A percentile compares a stretch with the other conserved stretches of the same genome.
Conservation (phyloP, 257 asterid genomes). For the Verbascum thapsus region DNA sequence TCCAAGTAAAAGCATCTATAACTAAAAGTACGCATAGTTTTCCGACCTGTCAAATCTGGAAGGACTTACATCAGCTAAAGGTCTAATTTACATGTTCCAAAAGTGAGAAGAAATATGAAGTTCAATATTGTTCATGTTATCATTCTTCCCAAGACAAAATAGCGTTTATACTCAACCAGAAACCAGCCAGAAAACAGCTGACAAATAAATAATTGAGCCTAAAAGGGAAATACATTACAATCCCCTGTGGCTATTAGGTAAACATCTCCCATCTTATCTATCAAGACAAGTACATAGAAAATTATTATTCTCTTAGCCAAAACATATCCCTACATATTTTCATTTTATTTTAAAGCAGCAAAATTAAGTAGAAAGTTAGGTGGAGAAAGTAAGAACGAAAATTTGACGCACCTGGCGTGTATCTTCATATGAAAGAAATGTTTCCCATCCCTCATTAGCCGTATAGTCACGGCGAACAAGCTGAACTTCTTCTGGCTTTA, state of each 20-base stretch:
- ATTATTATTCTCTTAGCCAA: not conserved
- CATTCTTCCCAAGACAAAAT: too few species aligned
- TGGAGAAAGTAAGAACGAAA: slow-evolving; percentile 9
- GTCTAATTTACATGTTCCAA: not conserved
- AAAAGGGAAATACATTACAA: too few species aligned
- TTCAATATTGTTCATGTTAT: too few species aligned
- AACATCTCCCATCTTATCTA: not conserved
- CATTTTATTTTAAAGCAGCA: not conserved
- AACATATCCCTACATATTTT: not conserved
- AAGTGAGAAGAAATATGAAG: not conserved
- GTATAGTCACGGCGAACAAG: slow-evolving; percentile 98
- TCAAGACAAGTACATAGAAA: not conserved
- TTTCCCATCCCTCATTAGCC: slow-evolving; percentile 99
- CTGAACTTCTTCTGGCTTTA: slow-evolving; percentile 94
- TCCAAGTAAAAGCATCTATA: not conserved
- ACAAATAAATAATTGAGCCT: too few species aligned
- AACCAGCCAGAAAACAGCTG: too few species aligned
- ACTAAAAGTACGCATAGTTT: not conserved
- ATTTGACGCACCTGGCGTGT: slow-evolving; percentile 67
- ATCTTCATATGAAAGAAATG: slow-evolving; percentile 97
- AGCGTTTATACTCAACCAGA: too few species aligned
- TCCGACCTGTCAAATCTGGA: not conserved
- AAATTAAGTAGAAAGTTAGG: not conserved
- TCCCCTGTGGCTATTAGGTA: not conserved
- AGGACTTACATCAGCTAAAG: not conserved